Evolutionary conservation across 495 filamentous ascomycete species (phyloP), one percentile per base, ranked within the genome.

Genomic region (Penicillium waksmanii): DNA sequence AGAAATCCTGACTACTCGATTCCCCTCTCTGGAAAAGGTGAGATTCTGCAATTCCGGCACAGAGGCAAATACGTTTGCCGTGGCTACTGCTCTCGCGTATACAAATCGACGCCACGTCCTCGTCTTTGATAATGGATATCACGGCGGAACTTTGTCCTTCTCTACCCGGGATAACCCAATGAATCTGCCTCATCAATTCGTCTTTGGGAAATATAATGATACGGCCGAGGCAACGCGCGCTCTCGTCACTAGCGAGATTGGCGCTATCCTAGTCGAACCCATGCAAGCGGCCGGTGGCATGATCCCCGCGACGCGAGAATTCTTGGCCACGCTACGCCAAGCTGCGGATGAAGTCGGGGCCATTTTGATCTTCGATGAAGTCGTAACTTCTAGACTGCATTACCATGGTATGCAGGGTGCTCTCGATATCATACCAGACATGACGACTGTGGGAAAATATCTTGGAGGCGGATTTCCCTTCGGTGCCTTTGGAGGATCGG

Each of bases 401-500:
- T 73, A 74, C 1, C 57, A 65, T 5, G 87, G 87, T 1, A 46
- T 84, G 11, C 78, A 79, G 34, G 62, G 62, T 11, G 60, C 66
- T 33, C 25, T 80, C 27, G 72, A 69, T 0, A 48, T 89, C 17
- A 70, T 57, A 5, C 84, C 87, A 0, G 87, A 89, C 60, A 48
- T 89, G 52, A 83, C 82, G 23, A 84, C 85, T 2, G 58, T 88
- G 35, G 87, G 87, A 1, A 89, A 89, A 63, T 87, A 80, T 58
- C 65, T 89, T 35, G 87, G 84, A 3, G 87, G 86, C 1, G 87
- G 87, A 3, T 76, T 87, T 59, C 73, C 81, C 3, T 84, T 88
- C 65, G 87, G 87, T 1, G 84, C 79, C 0, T 88, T 89, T 68
- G 85, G 87, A 1, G 87, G 86, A 1, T 64, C 78, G 19, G 65